Conservation (phyloP, 2,329 filamentous ascomycete species). For the Canariomyces notabilis region DNA sequence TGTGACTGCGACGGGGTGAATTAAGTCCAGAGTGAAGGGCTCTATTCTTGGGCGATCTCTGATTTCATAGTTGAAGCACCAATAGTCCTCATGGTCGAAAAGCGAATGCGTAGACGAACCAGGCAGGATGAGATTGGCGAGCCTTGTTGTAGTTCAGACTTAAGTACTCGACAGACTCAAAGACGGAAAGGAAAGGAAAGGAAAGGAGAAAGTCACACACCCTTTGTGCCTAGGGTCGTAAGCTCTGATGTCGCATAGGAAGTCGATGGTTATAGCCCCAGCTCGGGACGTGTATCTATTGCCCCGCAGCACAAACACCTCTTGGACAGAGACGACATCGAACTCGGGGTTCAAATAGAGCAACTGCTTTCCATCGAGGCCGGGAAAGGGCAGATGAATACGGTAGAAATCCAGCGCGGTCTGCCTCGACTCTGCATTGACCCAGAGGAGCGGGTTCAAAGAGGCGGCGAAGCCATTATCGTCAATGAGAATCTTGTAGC, state of each 20-base stretch:
- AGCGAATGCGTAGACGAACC: no score
- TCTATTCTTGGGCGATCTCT: no score
- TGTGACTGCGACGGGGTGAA: conserved; percentile 9
- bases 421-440: conserved; percentile 11
- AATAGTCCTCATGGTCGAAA: no score
- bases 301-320: conserved; percentile 1
- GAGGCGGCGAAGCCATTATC: background rate
- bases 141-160: no score
- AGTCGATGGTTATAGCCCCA: no score
- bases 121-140: no score
- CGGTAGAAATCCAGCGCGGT: conserved; percentile 11
- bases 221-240: conserved; percentile 15
- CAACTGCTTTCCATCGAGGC: background rate
- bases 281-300: no score
- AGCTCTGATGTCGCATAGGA: conserved; percentile 15
- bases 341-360: conserved; percentile 14
- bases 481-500: background rate
- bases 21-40: background rate
- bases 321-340: conserved; percentile 11
- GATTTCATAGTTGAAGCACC: no score
- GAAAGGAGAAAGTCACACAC: background rate
- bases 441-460: conserved; percentile 12
- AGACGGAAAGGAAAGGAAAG: no score
- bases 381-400: conserved; percentile 6
- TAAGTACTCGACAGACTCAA: no score